Base-by-base conservation (phyloP, 805 yeast genomes). In the Phaffomyces antillensis region DNA sequence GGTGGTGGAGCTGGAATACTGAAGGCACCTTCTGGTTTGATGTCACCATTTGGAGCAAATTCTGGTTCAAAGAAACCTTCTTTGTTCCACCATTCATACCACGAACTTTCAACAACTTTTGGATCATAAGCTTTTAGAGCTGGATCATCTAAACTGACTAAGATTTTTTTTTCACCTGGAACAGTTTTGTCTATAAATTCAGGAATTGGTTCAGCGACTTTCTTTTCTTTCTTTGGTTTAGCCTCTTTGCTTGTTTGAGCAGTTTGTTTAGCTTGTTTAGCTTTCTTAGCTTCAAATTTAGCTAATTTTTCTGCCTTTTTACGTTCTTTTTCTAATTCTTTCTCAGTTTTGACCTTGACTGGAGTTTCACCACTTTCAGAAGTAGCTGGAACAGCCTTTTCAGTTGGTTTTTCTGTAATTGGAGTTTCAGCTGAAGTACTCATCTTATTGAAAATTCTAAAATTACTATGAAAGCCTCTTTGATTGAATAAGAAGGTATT, bases 1-100 rank as follows among this genome's bases (percentile, higher is more conserved):
- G 99, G 99, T 51, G 99, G 99, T 35, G 99, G 99, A n/a, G 96
- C 93, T 35, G 98, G 97, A 58, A 93, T 87, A 51, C 84, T 76
- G 68, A 91, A 93, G 17, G 74, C 62, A 55, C 98, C 98, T 60
- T 80, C 90, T 37, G 93, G 86, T 62, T 83, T 83, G 54, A 78
- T 59, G 39, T 81, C 67, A 39, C 97, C 97, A 59, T 82, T 81
- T 46, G 69, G 75, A 38, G 82, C 73, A 54, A 85, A 81, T 62
- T 86, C 86, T 17, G 99, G 99, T 67, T 84, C 83, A 60, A 93
- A 93, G 59, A 79, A 81, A 17, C 93, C 95, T 65, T 86, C 76
- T 58, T 84, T 73, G 49, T 78, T 83, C 99, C 99, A 93, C 98
- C 99, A 93, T 17, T 77, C 79, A 68, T 91, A 91, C 99, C 99